A percentile compares a stretch with the other conserved stretches of the same genome.
These are phyloP conservation scores for Pseudofabraea citricarpa DNA, from an alignment of 2,329 filamentous ascomycete genomes.

Conservation along the genomic window DNA sequence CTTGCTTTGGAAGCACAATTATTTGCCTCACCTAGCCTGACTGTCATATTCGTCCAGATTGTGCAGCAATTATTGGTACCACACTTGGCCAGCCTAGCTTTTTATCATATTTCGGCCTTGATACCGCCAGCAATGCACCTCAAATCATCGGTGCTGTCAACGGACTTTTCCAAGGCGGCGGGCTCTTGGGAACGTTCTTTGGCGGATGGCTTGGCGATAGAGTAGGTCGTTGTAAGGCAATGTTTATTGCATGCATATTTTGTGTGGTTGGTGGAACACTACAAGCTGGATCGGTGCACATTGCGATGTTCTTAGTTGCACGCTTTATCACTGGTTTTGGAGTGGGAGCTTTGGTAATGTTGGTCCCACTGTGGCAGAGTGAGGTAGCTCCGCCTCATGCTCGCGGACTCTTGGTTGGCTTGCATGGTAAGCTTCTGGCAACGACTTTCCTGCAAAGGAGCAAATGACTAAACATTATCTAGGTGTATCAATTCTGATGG, in stretches of 20 bases:
- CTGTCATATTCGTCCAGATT: conserved; percentile 9
- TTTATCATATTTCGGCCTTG: conserved; percentile 36
- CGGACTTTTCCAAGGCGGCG: conserved; percentile 33
- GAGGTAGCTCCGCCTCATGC: conserved; percentile 57
- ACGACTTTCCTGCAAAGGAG: neutral
- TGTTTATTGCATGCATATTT: conserved; percentile 8
- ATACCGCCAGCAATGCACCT: conserved; percentile 31
- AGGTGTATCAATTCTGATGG: conserved; percentile 55
- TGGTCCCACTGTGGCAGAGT: conserved; percentile 74
- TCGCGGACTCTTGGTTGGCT: conserved; percentile 71
- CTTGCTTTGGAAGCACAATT: too few species aligned
- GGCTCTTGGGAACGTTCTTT: conserved; percentile 51
- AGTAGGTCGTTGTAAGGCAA: conserved; percentile 46
- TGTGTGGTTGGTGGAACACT: conserved; percentile 12
- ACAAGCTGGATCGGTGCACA: conserved; percentile 12
- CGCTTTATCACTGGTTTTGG: conserved; percentile 13
- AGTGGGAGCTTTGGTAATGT: conserved; percentile 72
- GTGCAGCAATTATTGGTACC: conserved; percentile 36
- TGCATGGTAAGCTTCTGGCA: conserved; percentile 62
- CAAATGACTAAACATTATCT: neutral
- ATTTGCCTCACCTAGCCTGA: too few species aligned
- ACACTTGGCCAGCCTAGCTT: conserved; percentile 42
- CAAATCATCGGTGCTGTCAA: conserved; percentile 39
- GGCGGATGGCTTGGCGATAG: conserved; percentile 70
- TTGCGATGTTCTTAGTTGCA: conserved; percentile 11